Evolutionary conservation across 169 alveolate species (phyloP).

Genomic region (Eimeria falciformis): DNA sequence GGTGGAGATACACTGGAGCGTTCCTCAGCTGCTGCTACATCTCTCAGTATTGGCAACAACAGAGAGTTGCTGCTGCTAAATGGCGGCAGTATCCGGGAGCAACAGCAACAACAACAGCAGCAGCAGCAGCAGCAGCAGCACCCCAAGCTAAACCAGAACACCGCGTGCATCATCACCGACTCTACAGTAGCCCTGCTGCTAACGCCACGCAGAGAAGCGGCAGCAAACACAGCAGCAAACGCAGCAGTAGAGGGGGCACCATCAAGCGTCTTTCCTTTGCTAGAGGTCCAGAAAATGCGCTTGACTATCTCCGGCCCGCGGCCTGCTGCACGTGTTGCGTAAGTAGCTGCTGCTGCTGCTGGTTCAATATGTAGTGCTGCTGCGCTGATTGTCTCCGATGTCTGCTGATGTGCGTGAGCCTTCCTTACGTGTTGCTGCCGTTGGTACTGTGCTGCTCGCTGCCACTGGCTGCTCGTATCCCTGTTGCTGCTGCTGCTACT

Average conservation of each 20-base stretch:
- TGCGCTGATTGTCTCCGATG: neutral
- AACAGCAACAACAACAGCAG: conserved; percentile 23
- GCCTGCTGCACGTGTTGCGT: conserved; percentile 34
- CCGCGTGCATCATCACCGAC: neutral
- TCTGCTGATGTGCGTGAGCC: neutral
- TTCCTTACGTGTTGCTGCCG: neutral
- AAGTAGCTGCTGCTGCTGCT: neutral
- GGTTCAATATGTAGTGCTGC: neutral
- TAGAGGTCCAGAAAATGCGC: neutral
- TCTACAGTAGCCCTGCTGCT: conserved; percentile 44
- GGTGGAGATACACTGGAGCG: conserved; percentile 19
- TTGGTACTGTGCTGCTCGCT: too few relatives aligned
- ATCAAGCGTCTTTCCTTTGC: conserved; percentile 5
- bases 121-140: conserved; percentile 33
- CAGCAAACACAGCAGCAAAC: neutral
- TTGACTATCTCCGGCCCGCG: conserved; percentile 12
- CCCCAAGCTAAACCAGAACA: conserved; percentile 21
- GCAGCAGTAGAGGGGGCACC: neutral
- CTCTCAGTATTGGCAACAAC: conserved; percentile 19
- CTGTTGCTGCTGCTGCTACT: neutral
- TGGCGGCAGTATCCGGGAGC: conserved; percentile 29
- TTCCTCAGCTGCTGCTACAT: conserved; percentile 35
- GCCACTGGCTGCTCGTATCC: neutral
- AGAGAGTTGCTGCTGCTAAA: conserved; percentile 41
- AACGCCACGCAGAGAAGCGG: neutral